Conservation (phyloP, 345 rosid genomes). For the Acer yangbiense region DNA sequence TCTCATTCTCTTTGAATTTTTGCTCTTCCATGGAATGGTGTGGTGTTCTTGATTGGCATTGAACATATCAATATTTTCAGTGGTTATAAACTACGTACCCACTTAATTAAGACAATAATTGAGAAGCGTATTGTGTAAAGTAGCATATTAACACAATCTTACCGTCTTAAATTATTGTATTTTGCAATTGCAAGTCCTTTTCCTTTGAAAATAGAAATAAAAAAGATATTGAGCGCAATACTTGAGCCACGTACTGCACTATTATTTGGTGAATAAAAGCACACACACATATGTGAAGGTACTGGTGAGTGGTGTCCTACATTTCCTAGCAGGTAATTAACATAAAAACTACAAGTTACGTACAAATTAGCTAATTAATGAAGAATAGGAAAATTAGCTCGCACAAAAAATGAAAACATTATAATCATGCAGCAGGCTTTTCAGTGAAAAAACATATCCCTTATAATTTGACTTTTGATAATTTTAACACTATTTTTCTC, state of each 20-base stretch:
- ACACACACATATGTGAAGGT: neutral
- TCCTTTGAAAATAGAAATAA: constrained; percentile 5
- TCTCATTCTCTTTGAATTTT: constrained; percentile 24
- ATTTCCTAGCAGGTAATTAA: no score
- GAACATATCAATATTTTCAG: constrained; percentile 10
- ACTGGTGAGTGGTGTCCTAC: no score
- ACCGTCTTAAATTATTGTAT: neutral
- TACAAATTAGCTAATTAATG: no score
- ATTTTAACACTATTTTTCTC: neutral
- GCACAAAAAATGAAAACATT: no score
- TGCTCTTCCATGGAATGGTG: constrained; percentile 1
- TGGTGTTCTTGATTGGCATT: constrained; percentile 11
- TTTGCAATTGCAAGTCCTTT: constrained; percentile 6
- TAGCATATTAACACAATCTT: neutral
- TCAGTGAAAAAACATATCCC: neutral
- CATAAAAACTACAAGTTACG: no score
- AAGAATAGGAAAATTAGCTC: no score
- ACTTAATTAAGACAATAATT: constrained; percentile 10
- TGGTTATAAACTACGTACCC: neutral
- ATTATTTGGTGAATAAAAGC: neutral
- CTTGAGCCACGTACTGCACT: neutral
- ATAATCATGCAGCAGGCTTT: neutral
- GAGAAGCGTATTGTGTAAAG: neutral
- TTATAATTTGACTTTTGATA: constrained; percentile 14
- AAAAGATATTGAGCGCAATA: no score